Evolutionary conservation across 106 monocot genomes (phyloP).

Genomic region (Phalaenopsis aphrodite): DNA sequence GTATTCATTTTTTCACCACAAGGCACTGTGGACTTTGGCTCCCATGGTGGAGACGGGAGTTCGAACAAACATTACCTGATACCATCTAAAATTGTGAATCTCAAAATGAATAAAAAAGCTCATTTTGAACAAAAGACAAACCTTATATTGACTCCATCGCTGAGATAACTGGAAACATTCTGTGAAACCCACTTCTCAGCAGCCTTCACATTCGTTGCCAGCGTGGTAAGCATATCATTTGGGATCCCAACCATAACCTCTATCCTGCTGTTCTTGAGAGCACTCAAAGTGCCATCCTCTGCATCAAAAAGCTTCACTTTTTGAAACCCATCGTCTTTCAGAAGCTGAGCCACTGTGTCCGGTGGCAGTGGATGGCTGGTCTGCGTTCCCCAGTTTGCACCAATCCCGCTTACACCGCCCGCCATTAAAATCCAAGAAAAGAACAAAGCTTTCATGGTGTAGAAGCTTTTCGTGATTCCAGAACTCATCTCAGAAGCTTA

Average conservation of each 20-base stretch:
- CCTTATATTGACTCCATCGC: constrained; percentile 81
- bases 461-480: background rate
- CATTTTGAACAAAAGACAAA: constrained; percentile 1
- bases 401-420: constrained; percentile 46
- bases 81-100: too few species aligned
- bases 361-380: constrained; percentile 73
- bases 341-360: constrained; percentile 57
- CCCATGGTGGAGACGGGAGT: too few species aligned
- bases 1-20: background rate
- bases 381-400: constrained; percentile 93
- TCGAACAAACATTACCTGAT: too few species aligned
- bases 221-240: constrained; percentile 60
- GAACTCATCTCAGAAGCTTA: background rate
- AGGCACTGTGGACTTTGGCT: too few species aligned
- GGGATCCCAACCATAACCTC: constrained; percentile 97
- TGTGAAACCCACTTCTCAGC: constrained; percentile 70
- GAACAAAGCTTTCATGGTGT: background rate
- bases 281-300: constrained; percentile 42
- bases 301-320: constrained; percentile 94
- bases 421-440: constrained; percentile 26
- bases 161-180: constrained; percentile 70
- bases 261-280: constrained; percentile 59
- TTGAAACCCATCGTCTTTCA: constrained; percentile 73
- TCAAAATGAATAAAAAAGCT: background rate
- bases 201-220: constrained; percentile 41